Percentiles rank a stretch among this genome's conserved stretches.
These are phyloP conservation scores for Tetrapyrgos nigripes DNA, from an alignment of 1,284 basidiomycete species.

Conservation along the genomic window DNA sequence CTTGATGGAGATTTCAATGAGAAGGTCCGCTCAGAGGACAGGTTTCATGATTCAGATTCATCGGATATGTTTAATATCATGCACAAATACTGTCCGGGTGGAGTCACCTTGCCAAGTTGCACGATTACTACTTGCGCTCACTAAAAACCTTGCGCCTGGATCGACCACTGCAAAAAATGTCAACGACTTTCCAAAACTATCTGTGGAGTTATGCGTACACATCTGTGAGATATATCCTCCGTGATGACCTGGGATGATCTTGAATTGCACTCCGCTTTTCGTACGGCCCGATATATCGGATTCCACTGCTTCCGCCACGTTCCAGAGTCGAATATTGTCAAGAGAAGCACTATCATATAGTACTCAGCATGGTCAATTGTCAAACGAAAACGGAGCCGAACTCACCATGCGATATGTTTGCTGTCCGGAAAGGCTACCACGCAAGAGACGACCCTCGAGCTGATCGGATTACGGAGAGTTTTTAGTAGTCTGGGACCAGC, in stretches of 20 bases:
- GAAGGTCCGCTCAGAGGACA: background rate
- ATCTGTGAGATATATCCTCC: conserved; percentile 93
- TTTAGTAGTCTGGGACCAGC: conserved; percentile 79
- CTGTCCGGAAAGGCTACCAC: conserved; percentile 92
- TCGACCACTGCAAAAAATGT: conserved; percentile 75
- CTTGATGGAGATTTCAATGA: background rate
- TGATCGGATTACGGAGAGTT: conserved; percentile 84
- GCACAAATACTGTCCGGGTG: conserved; percentile 88
- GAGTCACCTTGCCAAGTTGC: conserved; percentile 96
- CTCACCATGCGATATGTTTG: conserved; percentile 88
- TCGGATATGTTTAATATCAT: conserved; percentile 76
- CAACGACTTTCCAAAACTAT: conserved; percentile 13
- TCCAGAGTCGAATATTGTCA: conserved; percentile 96
- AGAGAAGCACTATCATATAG: conserved; percentile 75
- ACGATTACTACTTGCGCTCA: conserved; percentile 92
- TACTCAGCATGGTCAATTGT: conserved; percentile 12
- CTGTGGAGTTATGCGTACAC: conserved; percentile 56
- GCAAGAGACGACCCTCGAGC: conserved; percentile 92
- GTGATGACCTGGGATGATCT: conserved; percentile 96
- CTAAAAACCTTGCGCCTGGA: conserved; percentile 83
- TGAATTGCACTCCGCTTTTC: conserved; percentile 82
- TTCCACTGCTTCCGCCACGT: conserved; percentile 81
- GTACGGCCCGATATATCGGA: conserved; percentile 62
- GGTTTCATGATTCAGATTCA: conserved; percentile 9
- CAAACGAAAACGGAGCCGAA: conserved; percentile 18